Base-by-base conservation (phyloP, 2,329 filamentous ascomycete species). In the Thermochaetoides dissita region DNA sequence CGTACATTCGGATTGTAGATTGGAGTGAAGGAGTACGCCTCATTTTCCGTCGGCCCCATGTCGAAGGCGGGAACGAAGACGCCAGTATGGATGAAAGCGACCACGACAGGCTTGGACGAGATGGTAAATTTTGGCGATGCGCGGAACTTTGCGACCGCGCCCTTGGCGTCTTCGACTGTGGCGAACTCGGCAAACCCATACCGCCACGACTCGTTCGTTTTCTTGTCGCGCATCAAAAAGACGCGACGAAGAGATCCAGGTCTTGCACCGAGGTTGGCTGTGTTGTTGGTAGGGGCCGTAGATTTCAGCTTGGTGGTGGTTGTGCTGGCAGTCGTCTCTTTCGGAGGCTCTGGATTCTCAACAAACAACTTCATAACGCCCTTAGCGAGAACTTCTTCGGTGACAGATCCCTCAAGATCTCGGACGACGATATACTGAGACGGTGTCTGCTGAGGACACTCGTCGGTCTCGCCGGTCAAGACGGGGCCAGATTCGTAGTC, bases 141-240 rank as follows among this genome's bases (percentile, higher is more conserved):
- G 34, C 76, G 75, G 51, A 81, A 81, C 50, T 85, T 84, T 17
- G 72, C 68, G 55, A 88, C 63, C 4, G 85, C 85, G 17, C 78
- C 80, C 57, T 79, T 72, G 2, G 85, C 83, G 58, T 91, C 84
- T 57, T 82, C 76, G 11, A 85, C 66, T 0, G 76, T 81, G 52
- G 76, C 79, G 56, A 88, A 93, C 58, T 93, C 85, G 1, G 79
- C 85, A 59, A 93, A 93, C 0, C 84, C 85, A 53, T 85, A 93
- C 50, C 79, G 75, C 69, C 83, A 84, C 40, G 80, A 85, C 46
- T 84, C 79, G 42, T 84, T 73, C 4, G 71, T 81, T 46, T 68
- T 69, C 36, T 78, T 71, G 55, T 89, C 82, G 42, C 85, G 75
- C 53, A 91, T 79, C 28, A 93, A 63, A 46, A 91, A 74, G 2